A percentile compares a stretch with the other conserved stretches of the same genome.
Evolutionary conservation across 225 moss, liverwort and hornwort genomes (phyloP).

Genomic region (Polytrichum formosum): DNA sequence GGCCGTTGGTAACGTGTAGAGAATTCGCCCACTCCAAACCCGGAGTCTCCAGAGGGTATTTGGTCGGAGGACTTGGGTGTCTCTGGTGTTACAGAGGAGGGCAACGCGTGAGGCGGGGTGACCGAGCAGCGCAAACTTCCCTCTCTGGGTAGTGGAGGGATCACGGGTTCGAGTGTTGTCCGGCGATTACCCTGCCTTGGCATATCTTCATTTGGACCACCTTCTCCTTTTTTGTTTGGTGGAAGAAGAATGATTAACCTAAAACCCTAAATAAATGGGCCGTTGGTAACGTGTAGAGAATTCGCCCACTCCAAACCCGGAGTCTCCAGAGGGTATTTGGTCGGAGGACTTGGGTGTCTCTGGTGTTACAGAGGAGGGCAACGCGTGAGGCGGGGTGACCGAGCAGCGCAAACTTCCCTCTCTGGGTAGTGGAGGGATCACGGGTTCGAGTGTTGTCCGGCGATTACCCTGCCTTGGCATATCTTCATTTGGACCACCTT

Average conservation of each 20-base stretch:
- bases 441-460: conserved; percentile 21
- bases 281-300: conserved; percentile 5
- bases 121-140: background rate
- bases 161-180: conserved; percentile 22
- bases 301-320: conserved; percentile 26
- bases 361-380: conserved; percentile 17
- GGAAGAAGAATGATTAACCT: too few species aligned
- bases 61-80: background rate
- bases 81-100: conserved; percentile 11
- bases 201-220: background rate
- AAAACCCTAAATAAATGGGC: too few species aligned
- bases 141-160: conserved; percentile 38
- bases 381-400: conserved; percentile 33
- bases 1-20: conserved; percentile 9
- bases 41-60: conserved; percentile 2
- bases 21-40: conserved; percentile 21
- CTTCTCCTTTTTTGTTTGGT: background rate
- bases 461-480: conserved; percentile 14
- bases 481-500: background rate
- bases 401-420: conserved; percentile 1
- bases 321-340: background rate
- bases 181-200: conserved; percentile 16
- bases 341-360: conserved; percentile 1
- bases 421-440: conserved; percentile 33
- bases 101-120: conserved; percentile 38